These are phyloP conservation scores for Coemansia guatemalensis DNA, from an alignment of 192 early-diverging fungal genomes.

Conservation along the genomic window DNA sequence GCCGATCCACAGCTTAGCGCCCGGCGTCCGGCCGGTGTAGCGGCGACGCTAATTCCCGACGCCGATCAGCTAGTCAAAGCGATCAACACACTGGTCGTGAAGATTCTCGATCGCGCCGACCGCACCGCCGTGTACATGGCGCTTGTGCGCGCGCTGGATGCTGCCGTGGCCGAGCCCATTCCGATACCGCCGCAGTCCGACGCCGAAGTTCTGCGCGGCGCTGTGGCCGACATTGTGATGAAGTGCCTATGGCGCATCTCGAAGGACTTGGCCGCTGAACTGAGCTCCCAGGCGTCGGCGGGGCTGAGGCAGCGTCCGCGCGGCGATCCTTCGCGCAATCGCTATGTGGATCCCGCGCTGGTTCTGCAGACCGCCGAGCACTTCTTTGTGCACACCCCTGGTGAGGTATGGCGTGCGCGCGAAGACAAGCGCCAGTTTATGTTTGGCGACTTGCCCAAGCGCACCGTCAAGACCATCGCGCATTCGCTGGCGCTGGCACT, in stretches of 20 bases:
- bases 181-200: slow-evolving; percentile 56
- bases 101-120: slow-evolving; percentile 86
- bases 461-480: slow-evolving; percentile 92
- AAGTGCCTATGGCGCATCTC: slow-evolving; percentile 97
- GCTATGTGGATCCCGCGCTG: slow-evolving; percentile 9
- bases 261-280: slow-evolving; percentile 75
- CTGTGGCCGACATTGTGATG: slow-evolving; percentile 86
- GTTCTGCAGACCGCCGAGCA: slow-evolving; percentile 76
- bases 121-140: slow-evolving; percentile 76
- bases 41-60: slow-evolving; percentile 25
- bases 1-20: slow-evolving; percentile 76
- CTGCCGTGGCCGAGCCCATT: slow-evolving; percentile 55
- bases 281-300: slow-evolving; percentile 19
- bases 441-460: slow-evolving; percentile 88
- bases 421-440: slow-evolving; percentile 59
- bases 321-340: not conserved
- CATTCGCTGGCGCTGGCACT: slow-evolving; percentile 72
- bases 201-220: slow-evolving; percentile 58
- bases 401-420: slow-evolving; percentile 83
- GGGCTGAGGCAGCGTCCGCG: not conserved
- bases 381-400: slow-evolving; percentile 81
- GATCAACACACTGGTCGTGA: slow-evolving; percentile 82
- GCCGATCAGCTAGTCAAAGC: slow-evolving; percentile 51
- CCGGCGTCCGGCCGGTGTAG: not conserved
- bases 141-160: slow-evolving; percentile 69